Evolutionary conservation across 495 filamentous ascomycete species (phyloP).

Genomic region (Ramalina intermedia): DNA sequence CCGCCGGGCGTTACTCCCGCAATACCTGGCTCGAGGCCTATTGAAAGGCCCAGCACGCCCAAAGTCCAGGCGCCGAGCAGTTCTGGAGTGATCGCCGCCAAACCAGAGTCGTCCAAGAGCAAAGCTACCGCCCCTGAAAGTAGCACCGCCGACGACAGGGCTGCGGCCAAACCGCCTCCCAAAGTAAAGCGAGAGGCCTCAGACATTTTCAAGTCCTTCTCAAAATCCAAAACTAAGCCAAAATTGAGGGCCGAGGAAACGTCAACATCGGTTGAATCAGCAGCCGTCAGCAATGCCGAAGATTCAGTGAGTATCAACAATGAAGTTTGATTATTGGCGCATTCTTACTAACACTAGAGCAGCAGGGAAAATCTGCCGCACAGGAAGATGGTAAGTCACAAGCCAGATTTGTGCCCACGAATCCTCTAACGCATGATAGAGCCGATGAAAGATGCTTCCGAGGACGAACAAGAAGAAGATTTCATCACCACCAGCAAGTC

Average conservation of each 20-base stretch:
- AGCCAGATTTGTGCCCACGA: slow-evolving; percentile 13
- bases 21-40: slow-evolving; percentile 8
- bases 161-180: slow-evolving; percentile 24
- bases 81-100: slow-evolving; percentile 6
- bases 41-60: neutral
- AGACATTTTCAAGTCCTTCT: slow-evolving; percentile 71
- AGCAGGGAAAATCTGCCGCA: slow-evolving; percentile 13
- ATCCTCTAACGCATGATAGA: slow-evolving; percentile 13
- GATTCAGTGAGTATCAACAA: slow-evolving; percentile 22
- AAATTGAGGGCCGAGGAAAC: slow-evolving; percentile 41
- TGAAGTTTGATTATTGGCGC: neutral
- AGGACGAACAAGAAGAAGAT: slow-evolving; percentile 58
- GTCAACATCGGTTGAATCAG: slow-evolving; percentile 11
- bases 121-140: slow-evolving; percentile 5
- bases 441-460: slow-evolving; percentile 46
- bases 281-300: slow-evolving; percentile 24
- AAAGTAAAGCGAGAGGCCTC: slow-evolving; percentile 44
- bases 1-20: slow-evolving; percentile 17
- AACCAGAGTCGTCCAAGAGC: slow-evolving; percentile 7
- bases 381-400: slow-evolving; percentile 39
- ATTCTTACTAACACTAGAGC: neutral
- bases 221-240: slow-evolving; percentile 48
- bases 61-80: neutral
- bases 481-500: slow-evolving; percentile 30
- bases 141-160: slow-evolving; percentile 17